A percentile compares a stretch with the other conserved stretches of the same genome.
Conservation (phyloP, 306 rosid genomes). For the Astragalus membranaceus region DNA sequence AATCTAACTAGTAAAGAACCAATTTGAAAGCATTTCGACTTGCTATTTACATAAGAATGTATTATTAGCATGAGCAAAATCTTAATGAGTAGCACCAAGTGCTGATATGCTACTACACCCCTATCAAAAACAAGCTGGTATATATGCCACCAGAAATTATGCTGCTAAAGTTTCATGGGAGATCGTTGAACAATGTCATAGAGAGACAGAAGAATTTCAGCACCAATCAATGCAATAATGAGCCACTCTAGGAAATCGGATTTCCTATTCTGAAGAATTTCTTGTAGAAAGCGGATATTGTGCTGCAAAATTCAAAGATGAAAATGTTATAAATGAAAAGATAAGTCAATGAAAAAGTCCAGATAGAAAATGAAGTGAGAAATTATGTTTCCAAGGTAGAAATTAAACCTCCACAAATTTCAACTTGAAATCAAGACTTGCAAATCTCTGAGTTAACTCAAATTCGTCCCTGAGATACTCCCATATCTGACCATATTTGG, state of each 20-base stretch:
- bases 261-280: constrained; percentile 92
- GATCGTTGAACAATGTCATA: constrained; percentile 83
- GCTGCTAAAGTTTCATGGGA: constrained; percentile 45
- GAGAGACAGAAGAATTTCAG: constrained; percentile 79
- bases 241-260: constrained; percentile 96
- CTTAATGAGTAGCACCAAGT: background rate
- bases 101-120: background rate
- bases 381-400: background rate
- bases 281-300: constrained; percentile 94
- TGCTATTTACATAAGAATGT: constrained; percentile 21
- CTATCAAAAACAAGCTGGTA: background rate
- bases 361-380: background rate
- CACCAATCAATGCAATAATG: constrained; percentile 89
- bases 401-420: constrained; percentile 86
- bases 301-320: constrained; percentile 45
- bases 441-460: constrained; percentile 89
- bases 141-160: background rate
- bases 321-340: background rate
- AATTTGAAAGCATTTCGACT: background rate
- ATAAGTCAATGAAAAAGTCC: background rate
- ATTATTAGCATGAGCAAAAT: background rate
- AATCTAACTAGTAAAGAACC: background rate
- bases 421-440: constrained; percentile 94
- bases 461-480: constrained; percentile 95
- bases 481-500: constrained; percentile 99